Base-by-base conservation (phyloP, 495 filamentous ascomycete species). In the Penicillium bovifimosum region DNA sequence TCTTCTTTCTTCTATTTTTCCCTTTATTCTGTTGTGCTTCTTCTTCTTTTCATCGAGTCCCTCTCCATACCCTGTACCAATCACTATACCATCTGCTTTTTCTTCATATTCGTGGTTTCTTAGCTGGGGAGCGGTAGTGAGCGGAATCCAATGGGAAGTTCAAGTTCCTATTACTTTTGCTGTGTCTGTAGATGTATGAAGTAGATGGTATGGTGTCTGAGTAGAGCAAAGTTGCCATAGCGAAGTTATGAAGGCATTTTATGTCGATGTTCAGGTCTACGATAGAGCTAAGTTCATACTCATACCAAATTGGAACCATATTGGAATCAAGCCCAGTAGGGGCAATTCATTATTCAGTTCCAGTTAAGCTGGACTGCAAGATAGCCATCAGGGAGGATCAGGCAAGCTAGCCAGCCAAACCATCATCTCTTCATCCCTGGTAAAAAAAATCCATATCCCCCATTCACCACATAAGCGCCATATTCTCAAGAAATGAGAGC, bases 41-140 rank as follows among this genome's bases (percentile, higher is more conserved):
- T 39, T 52, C 36, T 9, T 47, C 24, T 52, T 46, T 42, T 31
- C 16, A 17, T 54, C 36, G 29, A 41, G 33, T 31, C 34, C 35
- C 55, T 16, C 44, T 41, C 49, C 62, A 65, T 65, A 65, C 62
- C 59, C 62, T 65, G 62, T 65, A 65, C 50, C 59, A 62, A 65
- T 56, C 62, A 62, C 62, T 60, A 65, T 65, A 65, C 62, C 62
- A 62, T 56, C 55, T 64, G 47, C 51, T 44, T 55, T 46, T 39
- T 55, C 48, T 46, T 32, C 50, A 54, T 50, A 45, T 45, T 52
- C 34, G 42, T 36, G 47, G 47, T 54, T 46, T 55, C 41, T 36
- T 36, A 43, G 56, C 33, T 47, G 41, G 17, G 11, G 29, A 46
- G 33, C 52, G 51, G 47, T 48, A 39, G 39, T 35, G 44, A 56